Conservation (phyloP, 768 basidiomycete genomes). For the Collybia mongolica region DNA sequence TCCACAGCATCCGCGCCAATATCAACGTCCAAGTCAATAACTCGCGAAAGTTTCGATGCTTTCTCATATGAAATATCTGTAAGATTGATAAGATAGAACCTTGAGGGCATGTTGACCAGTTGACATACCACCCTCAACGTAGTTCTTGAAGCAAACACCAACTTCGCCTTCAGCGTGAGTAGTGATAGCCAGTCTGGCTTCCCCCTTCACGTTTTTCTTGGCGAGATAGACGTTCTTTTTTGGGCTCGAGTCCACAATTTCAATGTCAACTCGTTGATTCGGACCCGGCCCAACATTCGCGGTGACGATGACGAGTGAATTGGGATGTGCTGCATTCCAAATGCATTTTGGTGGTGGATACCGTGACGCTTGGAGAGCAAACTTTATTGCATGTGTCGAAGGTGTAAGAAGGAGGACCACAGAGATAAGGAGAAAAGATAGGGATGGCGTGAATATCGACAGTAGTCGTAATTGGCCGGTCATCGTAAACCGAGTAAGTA, state of each 20-base stretch:
- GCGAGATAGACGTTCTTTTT: constrained; percentile 87
- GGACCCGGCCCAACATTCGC: constrained; percentile 82
- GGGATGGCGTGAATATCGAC: constrained; percentile 19
- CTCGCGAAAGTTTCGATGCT: constrained; percentile 51
- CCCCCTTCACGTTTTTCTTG: constrained; percentile 85
- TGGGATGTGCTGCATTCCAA: constrained; percentile 89
- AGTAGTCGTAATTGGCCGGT: constrained; percentile 5
- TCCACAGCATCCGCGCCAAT: constrained; percentile 98
- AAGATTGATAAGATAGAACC: constrained; percentile 2
- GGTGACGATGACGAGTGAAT: constrained; percentile 92
- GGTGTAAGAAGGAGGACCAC: constrained; percentile 26
- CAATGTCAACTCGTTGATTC: constrained; percentile 86
- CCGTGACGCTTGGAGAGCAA: constrained; percentile 67
- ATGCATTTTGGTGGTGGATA: constrained; percentile 85
- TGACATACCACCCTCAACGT: constrained; percentile 66
- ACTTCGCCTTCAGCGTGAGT: constrained; percentile 93
- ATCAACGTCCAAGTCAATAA: constrained; percentile 93
- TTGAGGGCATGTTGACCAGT: background rate
- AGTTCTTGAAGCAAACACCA: constrained; percentile 92
- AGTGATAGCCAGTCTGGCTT: constrained; percentile 92
- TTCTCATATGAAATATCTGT: constrained; percentile 48
- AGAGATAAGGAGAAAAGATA: constrained; percentile 26
- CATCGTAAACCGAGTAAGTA: background rate
- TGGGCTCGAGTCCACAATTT: constrained; percentile 87
- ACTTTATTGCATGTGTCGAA: constrained; percentile 72